phyloP scores from a whole-genome alignment of 1,139 yeast species.

The Diutina neorugosa region DNA sequence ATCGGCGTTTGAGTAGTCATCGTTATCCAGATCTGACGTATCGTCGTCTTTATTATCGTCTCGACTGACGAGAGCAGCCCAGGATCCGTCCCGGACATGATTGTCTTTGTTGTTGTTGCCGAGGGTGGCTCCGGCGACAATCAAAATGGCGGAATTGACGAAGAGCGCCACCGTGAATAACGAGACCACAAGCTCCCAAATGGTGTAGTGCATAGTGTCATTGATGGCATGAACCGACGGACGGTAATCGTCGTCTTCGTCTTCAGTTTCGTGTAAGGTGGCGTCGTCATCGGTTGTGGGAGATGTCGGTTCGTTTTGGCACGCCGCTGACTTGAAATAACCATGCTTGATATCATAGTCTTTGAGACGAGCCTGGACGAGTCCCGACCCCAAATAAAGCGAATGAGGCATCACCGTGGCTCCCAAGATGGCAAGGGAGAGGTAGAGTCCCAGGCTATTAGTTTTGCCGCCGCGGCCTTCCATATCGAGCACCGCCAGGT shows the following conservation, averaged over 20 bases:
- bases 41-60: not conserved
- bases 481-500: slow-evolving; percentile 43
- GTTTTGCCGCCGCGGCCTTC: slow-evolving; percentile 40
- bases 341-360: slow-evolving; percentile 71
- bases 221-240: slow-evolving; percentile 66
- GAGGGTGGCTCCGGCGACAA: slow-evolving; percentile 59
- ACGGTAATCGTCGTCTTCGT: slow-evolving; percentile 19
- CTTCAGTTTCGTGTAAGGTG: not conserved
- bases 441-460: slow-evolving; percentile 31
- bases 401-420: slow-evolving; percentile 99
- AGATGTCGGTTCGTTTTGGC: not conserved
- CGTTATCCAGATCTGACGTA: not conserved
- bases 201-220: slow-evolving; percentile 59
- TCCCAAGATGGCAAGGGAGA: slow-evolving; percentile 85
- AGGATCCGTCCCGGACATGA: not conserved
- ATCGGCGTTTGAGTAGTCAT: slow-evolving; percentile 42
- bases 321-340: slow-evolving; percentile 19
- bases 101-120: slow-evolving; percentile 28
- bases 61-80: not conserved
- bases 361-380: slow-evolving; percentile 79
- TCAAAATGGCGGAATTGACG: slow-evolving; percentile 65
- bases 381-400: slow-evolving; percentile 79
- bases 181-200: slow-evolving; percentile 63
- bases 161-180: slow-evolving; percentile 65
- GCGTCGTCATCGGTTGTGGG: not conserved